phyloP scores from a whole-genome alignment of 2,329 filamentous ascomycete species.

The Aspergillus floridensis region DNA sequence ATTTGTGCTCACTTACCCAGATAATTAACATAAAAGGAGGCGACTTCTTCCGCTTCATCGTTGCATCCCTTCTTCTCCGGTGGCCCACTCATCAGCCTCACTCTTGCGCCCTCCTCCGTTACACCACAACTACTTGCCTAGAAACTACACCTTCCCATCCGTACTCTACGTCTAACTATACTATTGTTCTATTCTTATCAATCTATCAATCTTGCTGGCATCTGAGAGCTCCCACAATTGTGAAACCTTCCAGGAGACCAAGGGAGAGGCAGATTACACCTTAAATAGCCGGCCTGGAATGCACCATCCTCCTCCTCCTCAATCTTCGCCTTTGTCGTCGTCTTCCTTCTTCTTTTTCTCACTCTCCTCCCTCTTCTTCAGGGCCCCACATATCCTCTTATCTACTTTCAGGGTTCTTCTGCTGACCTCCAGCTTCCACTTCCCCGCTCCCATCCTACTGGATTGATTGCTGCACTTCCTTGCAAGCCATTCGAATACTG shows the following conservation, averaged over 20 bases:
- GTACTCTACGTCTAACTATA: background rate
- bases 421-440: too few relatives aligned
- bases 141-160: background rate
- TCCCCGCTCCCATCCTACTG: too few relatives aligned
- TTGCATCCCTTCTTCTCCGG: background rate
- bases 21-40: background rate
- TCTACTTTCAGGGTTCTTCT: background rate
- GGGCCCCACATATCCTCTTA: background rate
- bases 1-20: background rate
- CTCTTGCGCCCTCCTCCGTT: background rate
- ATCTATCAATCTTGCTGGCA: background rate
- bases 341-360: background rate
- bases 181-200: background rate
- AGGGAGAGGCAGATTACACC: background rate
- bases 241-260: background rate
- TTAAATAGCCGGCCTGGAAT: background rate
- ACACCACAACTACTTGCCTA: too few relatives aligned
- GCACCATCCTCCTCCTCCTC: background rate
- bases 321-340: background rate
- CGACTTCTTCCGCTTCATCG: background rate
- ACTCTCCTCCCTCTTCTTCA: background rate
- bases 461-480: background rate
- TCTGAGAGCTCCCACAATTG: background rate
- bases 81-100: conserved; percentile 7
- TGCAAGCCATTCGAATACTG: background rate